Evolutionary conservation across 768 basidiomycete genomes (phyloP), one percentile per base, ranked within the genome.

Genomic region (Boletus fagicola): DNA sequence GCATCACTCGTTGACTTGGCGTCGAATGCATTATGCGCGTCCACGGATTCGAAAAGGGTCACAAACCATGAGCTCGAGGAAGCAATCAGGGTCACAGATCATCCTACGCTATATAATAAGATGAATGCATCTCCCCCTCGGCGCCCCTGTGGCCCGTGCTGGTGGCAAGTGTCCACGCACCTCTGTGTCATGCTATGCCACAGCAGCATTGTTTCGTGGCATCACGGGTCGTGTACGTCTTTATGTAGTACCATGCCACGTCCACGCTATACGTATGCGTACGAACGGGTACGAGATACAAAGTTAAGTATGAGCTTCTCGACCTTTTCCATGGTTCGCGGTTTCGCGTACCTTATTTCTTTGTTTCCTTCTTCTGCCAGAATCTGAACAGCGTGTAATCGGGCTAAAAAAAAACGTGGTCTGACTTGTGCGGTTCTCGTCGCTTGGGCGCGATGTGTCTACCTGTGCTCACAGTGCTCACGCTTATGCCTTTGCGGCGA

Each of bases 21-120:
- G 45, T 45, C 9, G 24, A 45, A 26, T 22, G 42, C 3, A 42
- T 4, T 10, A n/a, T 8, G 38, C 38, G 0, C n/a, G 20, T 43
- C 3, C 43, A 44, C 6, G 42, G 20, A 26, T 35, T 26, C 36
- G 42, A 11, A 16, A 35, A 26, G 50, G 38, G 50, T 12, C 39
- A 20, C 8, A 16, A 35, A 58, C 49, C 56, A 58, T 47, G 40
- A 48, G 40, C 40, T 42, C 58, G 59, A 60, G 47, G 59, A 53
- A 60, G 57, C 39, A 40, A 49, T 52, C 57, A 52, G 47, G 50
- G 49, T 20, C 31, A 15, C 12, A 35, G 46, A 48, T 48, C 28
- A 51, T 42, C 54, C 40, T 30, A 40, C 40, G 8, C 40, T 30
- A 16, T 36, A 10, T 33, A 16, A 13, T 49, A 15, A 35, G 4